Evolutionary conservation across 306 rosid genomes (phyloP), one percentile per base, ranked within the genome.

Genomic region (apple (Malus domestica)): DNA sequence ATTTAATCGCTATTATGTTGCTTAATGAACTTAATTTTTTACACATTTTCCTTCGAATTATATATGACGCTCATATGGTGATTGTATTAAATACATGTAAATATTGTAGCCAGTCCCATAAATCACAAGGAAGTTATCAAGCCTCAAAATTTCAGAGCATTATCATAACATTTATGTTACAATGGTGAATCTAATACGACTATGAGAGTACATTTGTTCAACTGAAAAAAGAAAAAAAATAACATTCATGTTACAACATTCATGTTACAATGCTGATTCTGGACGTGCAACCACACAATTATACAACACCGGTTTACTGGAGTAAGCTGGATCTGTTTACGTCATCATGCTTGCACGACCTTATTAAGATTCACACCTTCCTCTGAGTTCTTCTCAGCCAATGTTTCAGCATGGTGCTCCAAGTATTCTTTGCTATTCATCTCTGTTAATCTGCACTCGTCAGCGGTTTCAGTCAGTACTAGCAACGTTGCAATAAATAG

Each of bases 391-490:
- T 79, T 88, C 83, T 84, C 90, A 30, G 85, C 88, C 73, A 87
- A 78, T 60, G 75, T 80, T 58, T 78, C 71, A 27, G 99, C 89
- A 80, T 95, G 99, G 18, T 90, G 97, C 73, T 92, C 90, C 65
- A 95, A 85, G 84, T 90, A 94, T 82, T 94, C 97, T 81, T 63
- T 89, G 88, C 97, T 94, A 86, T 89, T 91, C 78, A 94, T 91
- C 87, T 94, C 98, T 22, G 98, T 92, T 85, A 94, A 80, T 83
- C 98, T 94, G 90, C 89, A 86, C 68, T 63, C 30, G 58, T 68
- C 62, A 68, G 68, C 29, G 55, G 64, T 33, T 64, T 83, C 35
- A 18, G 64, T 85, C 79, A 67, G 13, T 58, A 57, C 59, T 25
- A 40, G 66, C 78, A 10, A 66, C 16, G 8, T 49, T 49, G 55